Conservation (phyloP, 805 yeast species). For the Candida morakotiae region DNA sequence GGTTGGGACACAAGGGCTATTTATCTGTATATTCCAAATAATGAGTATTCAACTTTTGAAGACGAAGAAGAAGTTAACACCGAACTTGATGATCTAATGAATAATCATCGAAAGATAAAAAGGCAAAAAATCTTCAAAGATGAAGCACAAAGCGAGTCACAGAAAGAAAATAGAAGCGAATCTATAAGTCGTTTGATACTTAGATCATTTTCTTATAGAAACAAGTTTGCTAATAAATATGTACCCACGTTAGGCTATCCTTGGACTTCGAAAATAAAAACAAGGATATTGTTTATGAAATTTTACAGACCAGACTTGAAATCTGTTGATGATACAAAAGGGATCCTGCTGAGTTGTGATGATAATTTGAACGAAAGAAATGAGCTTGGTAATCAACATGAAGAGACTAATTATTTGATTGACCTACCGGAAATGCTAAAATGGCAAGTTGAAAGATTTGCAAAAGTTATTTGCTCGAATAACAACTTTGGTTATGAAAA, state of each 20-base stretch:
- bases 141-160: neutral
- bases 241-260: conserved; percentile 32
- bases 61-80: conserved; percentile 5
- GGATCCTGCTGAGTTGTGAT: too few species aligned
- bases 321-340: neutral
- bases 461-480: conserved; percentile 16
- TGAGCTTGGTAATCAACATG: too few species aligned
- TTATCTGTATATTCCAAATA: conserved; percentile 2
- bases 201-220: conserved; percentile 9
- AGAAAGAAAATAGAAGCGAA: neutral
- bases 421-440: too few species aligned
- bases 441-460: conserved; percentile 25
- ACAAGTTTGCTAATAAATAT: conserved; percentile 14
- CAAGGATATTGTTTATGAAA: conserved; percentile 25
- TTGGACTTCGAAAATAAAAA: conserved; percentile 25
- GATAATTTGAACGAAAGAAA: too few species aligned
- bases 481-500: conserved; percentile 6
- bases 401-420: too few species aligned
- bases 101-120: conserved; percentile 12
- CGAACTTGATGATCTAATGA: conserved; percentile 5
- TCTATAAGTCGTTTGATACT: conserved; percentile 8
- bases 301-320: conserved; percentile 21
- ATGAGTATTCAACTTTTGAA: conserved; percentile 4
- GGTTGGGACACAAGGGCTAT: conserved; percentile 65
- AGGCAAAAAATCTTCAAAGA: neutral